Base-by-base conservation (phyloP, 768 basidiomycete species). In the Pleurotus pulmonarius region DNA sequence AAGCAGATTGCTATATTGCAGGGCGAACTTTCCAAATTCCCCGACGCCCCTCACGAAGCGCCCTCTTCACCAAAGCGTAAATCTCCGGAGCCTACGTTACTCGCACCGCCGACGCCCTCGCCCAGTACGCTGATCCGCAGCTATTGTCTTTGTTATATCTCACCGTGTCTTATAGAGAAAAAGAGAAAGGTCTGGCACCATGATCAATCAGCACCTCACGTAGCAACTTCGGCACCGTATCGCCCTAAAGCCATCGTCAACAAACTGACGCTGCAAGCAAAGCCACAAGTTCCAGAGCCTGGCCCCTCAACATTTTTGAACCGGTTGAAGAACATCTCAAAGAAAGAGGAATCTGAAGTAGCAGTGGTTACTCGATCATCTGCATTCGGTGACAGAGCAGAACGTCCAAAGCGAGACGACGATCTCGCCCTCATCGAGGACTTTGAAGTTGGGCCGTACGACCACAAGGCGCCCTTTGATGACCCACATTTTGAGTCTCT, bases 401-500 rank as follows among this genome's bases (percentile, higher is more conserved):
- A 61, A 38, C 55, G 59, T 26, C 63, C 59, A 3, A 74, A 69
- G 55, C 73, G 80, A 24, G 88, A 91, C 60, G 87, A 89, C 18
- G 68, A 75, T 39, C 77, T 94, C 43, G 81, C 83, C 0, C 69
- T 98, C 15, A 69, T 95, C 5, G 90, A 97, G 61, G 83, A 88
- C 25, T 76, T 99, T 12, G 71, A 83, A 60, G 76, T 85, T 46
- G 95, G 95, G 0, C 93, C 95, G 6, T 76, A 76, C 48, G 86
- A 94, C 39, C 88, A 92, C 67, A 82, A 73, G 12, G 75, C 90
- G 13, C 82, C 85, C 0, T 72, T 74, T 34, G 87, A 90, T 18
- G 94, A 95, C 65, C 88, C 90, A 0, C 63, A 74, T 13, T 99
- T 95, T 64, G 76, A 87, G 59, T 80, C 74, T 49, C 67, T 94